These are phyloP conservation scores for Tricholoma hemisulphureum DNA, from an alignment of 768 basidiomycete genomes.

Conservation along the genomic window DNA sequence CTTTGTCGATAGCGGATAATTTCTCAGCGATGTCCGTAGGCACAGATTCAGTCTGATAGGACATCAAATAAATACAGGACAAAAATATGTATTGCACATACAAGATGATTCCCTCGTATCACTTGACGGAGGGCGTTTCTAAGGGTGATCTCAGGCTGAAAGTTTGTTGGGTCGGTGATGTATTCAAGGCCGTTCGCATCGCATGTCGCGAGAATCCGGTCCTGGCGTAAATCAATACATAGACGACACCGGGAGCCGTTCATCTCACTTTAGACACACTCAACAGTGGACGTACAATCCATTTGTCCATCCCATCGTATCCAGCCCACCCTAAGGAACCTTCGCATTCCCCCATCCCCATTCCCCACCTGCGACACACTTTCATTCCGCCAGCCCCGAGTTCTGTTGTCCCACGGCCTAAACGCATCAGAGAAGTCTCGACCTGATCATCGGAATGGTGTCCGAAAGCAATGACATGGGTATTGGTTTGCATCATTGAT, in stretches of 20 bases:
- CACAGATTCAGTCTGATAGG: conserved; percentile 15
- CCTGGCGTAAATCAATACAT: conserved; percentile 39
- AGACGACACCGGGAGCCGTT: background rate
- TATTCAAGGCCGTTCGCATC: conserved; percentile 59
- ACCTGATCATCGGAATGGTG: conserved; percentile 86
- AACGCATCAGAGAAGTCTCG: conserved; percentile 74
- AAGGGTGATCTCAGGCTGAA: conserved; percentile 67
- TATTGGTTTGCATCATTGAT: conserved; percentile 27
- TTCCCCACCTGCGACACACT: conserved; percentile 69
- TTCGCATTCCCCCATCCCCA: conserved; percentile 48
- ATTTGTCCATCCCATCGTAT: conserved; percentile 57
- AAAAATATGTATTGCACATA: conserved; percentile 11
- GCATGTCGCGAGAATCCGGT: conserved; percentile 79
- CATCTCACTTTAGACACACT: conserved; percentile 60
- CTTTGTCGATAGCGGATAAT: conserved; percentile 31
- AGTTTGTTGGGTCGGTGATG: conserved; percentile 68
- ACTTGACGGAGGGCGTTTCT: conserved; percentile 71
- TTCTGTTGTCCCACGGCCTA: conserved; percentile 54
- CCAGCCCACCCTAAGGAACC: conserved; percentile 43
- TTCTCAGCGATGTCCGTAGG: conserved; percentile 32
- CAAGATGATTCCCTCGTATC: conserved; percentile 25
- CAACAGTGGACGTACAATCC: conserved; percentile 73
- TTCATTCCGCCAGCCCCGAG: conserved; percentile 70
- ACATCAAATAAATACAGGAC: background rate
- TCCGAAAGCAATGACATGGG: conserved; percentile 55